Evolutionary conservation across 805 yeast genomes (phyloP).

Genomic region (Ogataea salicorniae): DNA sequence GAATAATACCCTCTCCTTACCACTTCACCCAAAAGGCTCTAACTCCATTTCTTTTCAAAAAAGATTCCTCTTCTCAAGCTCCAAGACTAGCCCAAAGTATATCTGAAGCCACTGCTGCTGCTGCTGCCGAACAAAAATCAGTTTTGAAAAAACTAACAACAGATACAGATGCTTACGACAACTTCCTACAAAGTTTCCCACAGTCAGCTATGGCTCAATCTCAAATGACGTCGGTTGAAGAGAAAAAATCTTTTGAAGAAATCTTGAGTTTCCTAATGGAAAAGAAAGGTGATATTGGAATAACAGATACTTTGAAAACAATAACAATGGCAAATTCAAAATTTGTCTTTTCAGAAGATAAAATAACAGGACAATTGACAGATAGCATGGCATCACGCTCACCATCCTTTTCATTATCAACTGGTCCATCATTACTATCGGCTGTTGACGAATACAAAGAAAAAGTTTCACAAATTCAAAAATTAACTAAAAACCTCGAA

Average conservation of each 20-base stretch:
- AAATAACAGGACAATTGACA: background rate
- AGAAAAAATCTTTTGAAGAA: constrained; percentile 28
- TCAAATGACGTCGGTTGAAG: constrained; percentile 26
- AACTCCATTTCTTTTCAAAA: no score
- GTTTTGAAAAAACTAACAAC: constrained; percentile 9
- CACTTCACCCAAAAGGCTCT: background rate
- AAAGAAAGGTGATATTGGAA: constrained; percentile 17
- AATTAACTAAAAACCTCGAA: constrained; percentile 7
- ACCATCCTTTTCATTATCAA: no score
- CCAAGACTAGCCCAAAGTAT: background rate
- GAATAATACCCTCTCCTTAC: background rate
- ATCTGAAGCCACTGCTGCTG: background rate
- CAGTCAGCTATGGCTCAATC: constrained; percentile 13
- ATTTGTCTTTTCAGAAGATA: background rate
- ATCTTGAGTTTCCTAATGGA: constrained; percentile 26
- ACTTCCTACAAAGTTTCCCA: constrained; percentile 24
- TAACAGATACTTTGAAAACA: constrained; percentile 22
- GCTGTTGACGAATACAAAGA: constrained; percentile 4
- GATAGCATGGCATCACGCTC: no score
- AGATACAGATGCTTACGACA: constrained; percentile 18
- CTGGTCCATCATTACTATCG: background rate
- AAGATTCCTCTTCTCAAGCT: background rate
- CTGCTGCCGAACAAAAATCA: background rate
- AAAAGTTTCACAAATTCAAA: constrained; percentile 6
- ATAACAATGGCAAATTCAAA: constrained; percentile 14